phyloP scores from a whole-genome alignment of 2,329 filamentous ascomycete species.

The Scedosporium boydii region DNA sequence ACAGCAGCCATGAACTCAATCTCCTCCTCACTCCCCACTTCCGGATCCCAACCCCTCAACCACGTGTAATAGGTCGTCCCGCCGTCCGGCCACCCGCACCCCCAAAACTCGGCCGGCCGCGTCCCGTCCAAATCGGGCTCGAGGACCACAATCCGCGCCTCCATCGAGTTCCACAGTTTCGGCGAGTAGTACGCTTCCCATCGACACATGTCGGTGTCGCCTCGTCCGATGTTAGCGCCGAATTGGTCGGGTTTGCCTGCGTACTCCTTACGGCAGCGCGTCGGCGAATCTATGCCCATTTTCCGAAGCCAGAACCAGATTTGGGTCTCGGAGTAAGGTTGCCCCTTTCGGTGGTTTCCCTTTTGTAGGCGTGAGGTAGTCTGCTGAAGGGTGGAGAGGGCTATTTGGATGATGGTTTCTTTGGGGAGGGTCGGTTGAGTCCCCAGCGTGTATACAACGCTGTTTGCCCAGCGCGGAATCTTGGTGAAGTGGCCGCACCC shows the following conservation, averaged over 20 bases:
- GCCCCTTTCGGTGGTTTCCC: background rate
- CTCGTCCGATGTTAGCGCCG: background rate
- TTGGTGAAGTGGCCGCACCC: background rate
- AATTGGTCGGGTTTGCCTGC: background rate
- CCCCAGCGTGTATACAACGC: background rate
- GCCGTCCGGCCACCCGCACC: background rate
- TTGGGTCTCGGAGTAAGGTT: background rate
- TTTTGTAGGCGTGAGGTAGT: background rate
- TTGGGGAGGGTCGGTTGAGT: background rate
- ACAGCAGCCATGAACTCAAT: background rate
- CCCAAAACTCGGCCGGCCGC: background rate
- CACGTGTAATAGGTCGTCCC: background rate
- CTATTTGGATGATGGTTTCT: background rate
- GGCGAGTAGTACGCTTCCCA: background rate
- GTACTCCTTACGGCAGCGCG: background rate
- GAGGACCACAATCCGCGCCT: background rate
- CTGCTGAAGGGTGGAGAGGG: background rate
- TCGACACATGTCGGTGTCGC: background rate
- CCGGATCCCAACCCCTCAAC: background rate
- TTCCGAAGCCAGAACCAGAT: background rate
- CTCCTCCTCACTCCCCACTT: background rate
- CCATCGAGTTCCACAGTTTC: background rate
- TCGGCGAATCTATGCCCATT: background rate
- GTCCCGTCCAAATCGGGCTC: background rate
- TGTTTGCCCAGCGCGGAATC: background rate